Base-by-base conservation (phyloP, 2,329 filamentous ascomycete genomes). In the Tolypocladium paradoxum region DNA sequence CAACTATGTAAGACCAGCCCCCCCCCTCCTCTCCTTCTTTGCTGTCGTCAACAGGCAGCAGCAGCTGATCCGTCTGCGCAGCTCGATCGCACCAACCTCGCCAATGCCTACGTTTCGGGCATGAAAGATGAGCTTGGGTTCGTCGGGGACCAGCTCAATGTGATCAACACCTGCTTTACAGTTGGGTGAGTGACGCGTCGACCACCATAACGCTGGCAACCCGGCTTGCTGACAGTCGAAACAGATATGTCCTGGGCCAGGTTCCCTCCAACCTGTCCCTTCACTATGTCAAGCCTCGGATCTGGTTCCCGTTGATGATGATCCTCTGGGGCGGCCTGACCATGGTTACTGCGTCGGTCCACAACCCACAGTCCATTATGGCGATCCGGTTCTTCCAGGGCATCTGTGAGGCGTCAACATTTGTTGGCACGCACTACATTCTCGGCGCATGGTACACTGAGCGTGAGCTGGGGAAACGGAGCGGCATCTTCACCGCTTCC, bases 251-350 rank as follows among this genome's bases (percentile, higher is more conserved):
- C 29, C 60, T 84, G 4, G 82, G 82, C 1, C 81, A 86, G 62
- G 69, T 85, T 18, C 81, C 81, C 0, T 78, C 76, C 51, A 84
- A 83, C 59, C 64, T 85, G 9, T 80, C 80, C 3, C 71, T 87
- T 3, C 79, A 85, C 63, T 82, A 84, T 58, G 62, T 87, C 55
- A 76, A 76, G 49, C 83, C 83, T 2, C 74, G 82, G n/a, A 71
- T 79, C 56, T 86, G 80, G 70, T 84, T 84, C 60, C 83, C 82
- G 0, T 60, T 71, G 31, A 84, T 83, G 75, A 83, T 84, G 76
- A 53, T 84, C 22, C 61, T 80, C 53, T 87, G 84, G 84, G 82
- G 78, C 2, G 70, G 73, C 0, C 66, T 87, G 29, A 87, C 83
- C 2, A 83, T 85, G 78, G 70, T 71, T 31, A 66, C 74, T 7